Percentiles rank a stretch among this genome's conserved stretches.
These are phyloP conservation scores for Tetramitus jugosus DNA, from an alignment of 208 protist genomes.

Conservation along the genomic window DNA sequence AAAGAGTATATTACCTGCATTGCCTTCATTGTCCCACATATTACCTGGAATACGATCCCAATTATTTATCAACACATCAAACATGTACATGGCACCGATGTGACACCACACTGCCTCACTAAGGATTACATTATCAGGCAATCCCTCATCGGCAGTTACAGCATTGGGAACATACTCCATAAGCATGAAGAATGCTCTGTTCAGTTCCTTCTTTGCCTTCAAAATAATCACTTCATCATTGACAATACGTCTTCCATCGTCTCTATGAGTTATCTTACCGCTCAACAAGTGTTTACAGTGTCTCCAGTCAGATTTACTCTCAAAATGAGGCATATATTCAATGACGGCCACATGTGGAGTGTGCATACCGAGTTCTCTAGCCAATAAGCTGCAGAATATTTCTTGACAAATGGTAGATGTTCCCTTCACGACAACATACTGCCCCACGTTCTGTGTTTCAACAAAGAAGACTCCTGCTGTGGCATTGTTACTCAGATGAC, in stretches of 20 bases:
- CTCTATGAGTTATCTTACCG: too few relatives aligned
- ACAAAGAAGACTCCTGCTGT: too few relatives aligned
- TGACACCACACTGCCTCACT: not conserved
- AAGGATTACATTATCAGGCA: not conserved
- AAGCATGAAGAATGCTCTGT: not conserved
- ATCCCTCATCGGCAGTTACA: not conserved
- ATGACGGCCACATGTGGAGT: not conserved
- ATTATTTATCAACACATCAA: not conserved
- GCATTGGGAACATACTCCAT: not conserved
- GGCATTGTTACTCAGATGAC: too few relatives aligned
- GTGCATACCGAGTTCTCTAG: not conserved
- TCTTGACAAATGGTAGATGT: not conserved
- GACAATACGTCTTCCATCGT: not conserved
- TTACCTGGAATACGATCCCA: not conserved
- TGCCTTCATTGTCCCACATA: not conserved
- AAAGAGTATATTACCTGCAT: not conserved
- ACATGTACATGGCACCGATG: not conserved
- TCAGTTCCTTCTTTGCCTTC: not conserved
- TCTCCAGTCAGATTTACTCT: not conserved
- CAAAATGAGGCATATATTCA: not conserved
- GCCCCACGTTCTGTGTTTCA: too few relatives aligned
- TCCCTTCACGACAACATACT: not conserved
- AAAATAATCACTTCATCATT: not conserved
- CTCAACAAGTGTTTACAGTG: too few relatives aligned
- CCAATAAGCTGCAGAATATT: not conserved